These are phyloP conservation scores for Kurtzmaniella cleridarum DNA, from an alignment of 805 yeast species.

Conservation along the genomic window DNA sequence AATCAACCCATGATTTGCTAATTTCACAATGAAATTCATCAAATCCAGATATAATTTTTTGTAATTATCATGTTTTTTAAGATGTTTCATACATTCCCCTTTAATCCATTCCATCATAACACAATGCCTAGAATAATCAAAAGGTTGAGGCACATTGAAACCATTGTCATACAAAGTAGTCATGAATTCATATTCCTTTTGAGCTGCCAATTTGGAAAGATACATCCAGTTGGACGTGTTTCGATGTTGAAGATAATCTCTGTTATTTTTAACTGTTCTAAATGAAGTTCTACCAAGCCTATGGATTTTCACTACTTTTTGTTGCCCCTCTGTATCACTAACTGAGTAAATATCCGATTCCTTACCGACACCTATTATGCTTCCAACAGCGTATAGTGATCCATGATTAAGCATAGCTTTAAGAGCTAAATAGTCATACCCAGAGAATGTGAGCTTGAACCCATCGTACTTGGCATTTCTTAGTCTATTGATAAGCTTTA, in stretches of 20 bases:
- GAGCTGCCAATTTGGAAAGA: constrained; percentile 83
- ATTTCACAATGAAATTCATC: constrained; percentile 78
- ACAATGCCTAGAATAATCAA: constrained; percentile 85
- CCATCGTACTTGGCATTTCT: constrained; percentile 96
- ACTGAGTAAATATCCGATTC: constrained; percentile 93
- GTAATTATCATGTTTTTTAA: constrained; percentile 65
- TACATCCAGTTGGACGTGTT: constrained; percentile 90
- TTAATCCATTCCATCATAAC: constrained; percentile 86
- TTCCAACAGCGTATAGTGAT: constrained; percentile 72
- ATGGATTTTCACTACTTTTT: constrained; percentile 81
- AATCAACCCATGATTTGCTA: constrained; percentile 84
- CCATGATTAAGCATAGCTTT: constrained; percentile 75
- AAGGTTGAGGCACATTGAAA: constrained; percentile 83
- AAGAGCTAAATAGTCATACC: constrained; percentile 88
- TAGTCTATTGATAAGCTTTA: constrained; percentile 68
- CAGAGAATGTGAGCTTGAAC: constrained; percentile 79
- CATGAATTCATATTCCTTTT: constrained; percentile 89
- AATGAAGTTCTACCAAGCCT: constrained; percentile 93
- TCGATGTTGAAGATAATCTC: constrained; percentile 79
- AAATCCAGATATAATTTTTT: constrained; percentile 73
- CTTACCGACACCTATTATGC: constrained; percentile 93
- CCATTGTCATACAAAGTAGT: constrained; percentile 64
- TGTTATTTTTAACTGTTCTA: constrained; percentile 83
- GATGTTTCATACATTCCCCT: constrained; percentile 87
- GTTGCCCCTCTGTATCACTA: constrained; percentile 56